These are phyloP conservation scores for Pythium dissimile DNA, from an alignment of 352 stramenopile species.

Conservation along the genomic window DNA sequence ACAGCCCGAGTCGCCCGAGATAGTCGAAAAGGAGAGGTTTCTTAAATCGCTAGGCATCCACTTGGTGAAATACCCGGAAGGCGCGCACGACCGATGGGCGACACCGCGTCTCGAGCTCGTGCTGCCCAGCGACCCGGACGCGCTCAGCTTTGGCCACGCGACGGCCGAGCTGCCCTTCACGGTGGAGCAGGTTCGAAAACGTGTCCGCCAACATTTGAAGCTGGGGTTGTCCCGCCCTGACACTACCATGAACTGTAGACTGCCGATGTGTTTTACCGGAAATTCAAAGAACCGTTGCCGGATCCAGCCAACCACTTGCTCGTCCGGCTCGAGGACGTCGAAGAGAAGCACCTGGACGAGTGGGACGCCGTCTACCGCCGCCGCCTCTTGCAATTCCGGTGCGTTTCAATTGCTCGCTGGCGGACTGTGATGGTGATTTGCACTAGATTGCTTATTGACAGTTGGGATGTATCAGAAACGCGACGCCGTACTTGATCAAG, in stretches of 20 bases:
- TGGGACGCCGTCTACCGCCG: slow-evolving; percentile 59
- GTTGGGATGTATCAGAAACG: slow-evolving; percentile 41
- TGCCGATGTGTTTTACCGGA: slow-evolving; percentile 69
- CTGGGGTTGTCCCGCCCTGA: too few relatives aligned
- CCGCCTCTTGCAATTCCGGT: slow-evolving; percentile 57
- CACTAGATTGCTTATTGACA: not conserved
- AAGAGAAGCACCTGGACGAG: slow-evolving; percentile 50
- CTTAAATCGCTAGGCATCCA: slow-evolving; percentile 41
- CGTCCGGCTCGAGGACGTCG: slow-evolving; percentile 34
- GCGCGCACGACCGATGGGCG: slow-evolving; percentile 9
- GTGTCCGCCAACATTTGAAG: too few relatives aligned
- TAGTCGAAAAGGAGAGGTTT: slow-evolving; percentile 28
- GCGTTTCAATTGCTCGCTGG: not conserved
- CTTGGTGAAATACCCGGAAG: slow-evolving; percentile 25
- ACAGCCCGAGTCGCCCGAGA: slow-evolving; percentile 1
- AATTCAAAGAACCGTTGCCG: slow-evolving; percentile 75
- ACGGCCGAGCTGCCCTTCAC: slow-evolving; percentile 46
- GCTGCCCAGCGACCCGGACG: slow-evolving; percentile 36
- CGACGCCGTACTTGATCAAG: slow-evolving; percentile 72
- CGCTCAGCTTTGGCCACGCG: slow-evolving; percentile 46
- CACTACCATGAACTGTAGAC: too few relatives aligned
- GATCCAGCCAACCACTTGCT: slow-evolving; percentile 54
- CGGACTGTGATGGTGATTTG: too few relatives aligned
- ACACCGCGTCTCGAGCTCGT: slow-evolving; percentile 35
- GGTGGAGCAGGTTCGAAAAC: slow-evolving; percentile 73